Evolutionary conservation across 257 asterid genomes (phyloP).

Genomic region (Penstemon eatonii): DNA sequence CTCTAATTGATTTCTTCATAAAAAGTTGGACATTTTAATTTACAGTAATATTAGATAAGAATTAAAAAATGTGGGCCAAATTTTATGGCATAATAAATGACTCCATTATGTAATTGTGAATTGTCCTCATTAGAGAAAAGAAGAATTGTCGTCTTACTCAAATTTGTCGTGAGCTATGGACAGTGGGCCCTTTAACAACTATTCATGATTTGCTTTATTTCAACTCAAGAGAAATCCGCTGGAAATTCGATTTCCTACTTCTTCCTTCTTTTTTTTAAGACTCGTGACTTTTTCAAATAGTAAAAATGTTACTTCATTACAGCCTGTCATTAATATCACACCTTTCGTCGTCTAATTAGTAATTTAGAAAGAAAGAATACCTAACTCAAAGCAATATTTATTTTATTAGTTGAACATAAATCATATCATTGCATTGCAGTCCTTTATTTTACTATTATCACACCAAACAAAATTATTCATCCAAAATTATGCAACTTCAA

Average conservation of each 20-base stretch:
- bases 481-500: no score
- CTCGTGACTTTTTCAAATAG: slow-evolving; percentile 21
- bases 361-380: neutral
- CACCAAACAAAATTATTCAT: no score
- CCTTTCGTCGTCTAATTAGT: slow-evolving; percentile 16
- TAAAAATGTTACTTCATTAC: slow-evolving; percentile 9
- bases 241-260: slow-evolving; percentile 26
- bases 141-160: slow-evolving; percentile 2
- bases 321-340: slow-evolving; percentile 10
- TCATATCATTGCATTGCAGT: neutral
- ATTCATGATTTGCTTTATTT: slow-evolving; percentile 4
- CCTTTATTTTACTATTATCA: neutral
- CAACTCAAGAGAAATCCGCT: slow-evolving; percentile 10
- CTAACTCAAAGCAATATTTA: neutral
- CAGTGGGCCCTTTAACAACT: slow-evolving; percentile 23
- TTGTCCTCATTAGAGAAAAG: neutral
- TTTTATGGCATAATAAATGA: neutral
- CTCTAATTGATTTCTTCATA: no score
- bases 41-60: no score
- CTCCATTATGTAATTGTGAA: slow-evolving; percentile 1
- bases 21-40: no score
- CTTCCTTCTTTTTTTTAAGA: neutral
- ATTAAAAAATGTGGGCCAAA: slow-evolving; percentile 20
- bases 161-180: slow-evolving; percentile 3
- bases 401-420: neutral